phyloP scores from a whole-genome alignment of 129 eudicot species.

The Silybum marianum region DNA sequence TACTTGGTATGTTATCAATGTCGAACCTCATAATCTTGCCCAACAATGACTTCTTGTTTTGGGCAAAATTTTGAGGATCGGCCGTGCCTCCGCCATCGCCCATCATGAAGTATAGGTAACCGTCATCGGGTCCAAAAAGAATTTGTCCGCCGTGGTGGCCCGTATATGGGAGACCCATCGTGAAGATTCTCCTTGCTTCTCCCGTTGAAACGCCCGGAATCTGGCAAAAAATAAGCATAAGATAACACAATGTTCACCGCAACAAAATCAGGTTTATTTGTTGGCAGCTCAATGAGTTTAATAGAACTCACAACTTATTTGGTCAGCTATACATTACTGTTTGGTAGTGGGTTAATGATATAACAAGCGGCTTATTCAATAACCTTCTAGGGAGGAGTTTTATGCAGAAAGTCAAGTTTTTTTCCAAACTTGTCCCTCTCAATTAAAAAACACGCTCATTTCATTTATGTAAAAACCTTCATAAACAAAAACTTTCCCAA shows the following conservation, averaged over 20 bases:
- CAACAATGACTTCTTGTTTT: conserved; percentile 77
- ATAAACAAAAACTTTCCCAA: too few species aligned
- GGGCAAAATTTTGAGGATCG: conserved; percentile 81
- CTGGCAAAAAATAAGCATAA: conserved; percentile 28
- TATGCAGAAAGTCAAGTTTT: too few species aligned
- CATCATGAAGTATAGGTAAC: conserved; percentile 80
- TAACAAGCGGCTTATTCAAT: too few species aligned
- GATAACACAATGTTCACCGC: neutral
- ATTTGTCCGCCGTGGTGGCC: conserved; percentile 83
- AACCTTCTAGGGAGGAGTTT: too few species aligned
- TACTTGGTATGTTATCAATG: conserved; percentile 66
- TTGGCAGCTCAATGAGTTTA: too few species aligned
- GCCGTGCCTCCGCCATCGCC: conserved; percentile 79
- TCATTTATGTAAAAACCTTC: too few species aligned
- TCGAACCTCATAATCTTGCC: conserved; percentile 89
- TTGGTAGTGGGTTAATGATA: too few species aligned
- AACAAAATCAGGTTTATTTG: neutral
- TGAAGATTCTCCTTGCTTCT: conserved; percentile 77
- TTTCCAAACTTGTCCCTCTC: too few species aligned
- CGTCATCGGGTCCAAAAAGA: conserved; percentile 76
- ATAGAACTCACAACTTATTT: too few species aligned
- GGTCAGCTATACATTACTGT: too few species aligned
- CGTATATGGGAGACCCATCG: conserved; percentile 86
- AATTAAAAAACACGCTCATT: too few species aligned
- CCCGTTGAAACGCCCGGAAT: conserved; percentile 47